Evolutionary conservation across 768 basidiomycete genomes (phyloP).

Genomic region (Lyophyllum shimeji): DNA sequence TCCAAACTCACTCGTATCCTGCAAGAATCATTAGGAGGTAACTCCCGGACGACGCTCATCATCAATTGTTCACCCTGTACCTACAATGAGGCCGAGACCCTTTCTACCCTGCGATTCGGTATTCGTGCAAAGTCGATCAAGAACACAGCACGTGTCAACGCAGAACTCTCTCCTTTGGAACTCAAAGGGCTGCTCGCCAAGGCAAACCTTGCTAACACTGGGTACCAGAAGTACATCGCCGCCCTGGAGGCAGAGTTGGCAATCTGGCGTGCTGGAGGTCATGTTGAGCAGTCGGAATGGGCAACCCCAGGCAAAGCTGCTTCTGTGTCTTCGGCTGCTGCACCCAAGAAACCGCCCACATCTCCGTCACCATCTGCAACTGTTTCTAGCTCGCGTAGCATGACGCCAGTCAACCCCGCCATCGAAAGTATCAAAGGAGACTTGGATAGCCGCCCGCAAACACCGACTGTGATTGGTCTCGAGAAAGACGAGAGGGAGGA

Average conservation of each 20-base stretch:
- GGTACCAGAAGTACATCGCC: slow-evolving; percentile 83
- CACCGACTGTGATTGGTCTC: slow-evolving; percentile 83
- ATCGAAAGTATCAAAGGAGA: slow-evolving; percentile 73
- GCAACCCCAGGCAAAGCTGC: slow-evolving; percentile 62
- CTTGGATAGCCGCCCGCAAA: slow-evolving; percentile 84
- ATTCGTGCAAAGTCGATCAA: slow-evolving; percentile 99
- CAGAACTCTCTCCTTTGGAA: slow-evolving; percentile 93
- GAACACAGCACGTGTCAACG: slow-evolving; percentile 98
- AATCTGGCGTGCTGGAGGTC: slow-evolving; percentile 85
- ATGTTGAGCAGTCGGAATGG: slow-evolving; percentile 85
- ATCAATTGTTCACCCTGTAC: slow-evolving; percentile 99
- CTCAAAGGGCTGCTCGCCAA: slow-evolving; percentile 91
- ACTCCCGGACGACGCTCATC: slow-evolving; percentile 94
- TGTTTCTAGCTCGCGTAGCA: slow-evolving; percentile 47
- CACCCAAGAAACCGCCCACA: slow-evolving; percentile 64
- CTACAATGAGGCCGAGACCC: slow-evolving; percentile 95
- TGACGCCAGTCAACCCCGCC: slow-evolving; percentile 74
- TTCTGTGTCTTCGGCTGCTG: slow-evolving; percentile 47
- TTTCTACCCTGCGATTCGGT: slow-evolving; percentile 97
- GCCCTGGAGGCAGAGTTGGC: slow-evolving; percentile 89
- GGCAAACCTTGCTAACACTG: slow-evolving; percentile 81
- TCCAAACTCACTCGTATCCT: slow-evolving; percentile 98
- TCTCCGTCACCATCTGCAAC: slow-evolving; percentile 61
- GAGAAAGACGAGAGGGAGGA: slow-evolving; percentile 98
- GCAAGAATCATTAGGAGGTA: slow-evolving; percentile 97